phyloP scores from a whole-genome alignment of 768 basidiomycete species.

The Lanmaoa pseudosensibilis region DNA sequence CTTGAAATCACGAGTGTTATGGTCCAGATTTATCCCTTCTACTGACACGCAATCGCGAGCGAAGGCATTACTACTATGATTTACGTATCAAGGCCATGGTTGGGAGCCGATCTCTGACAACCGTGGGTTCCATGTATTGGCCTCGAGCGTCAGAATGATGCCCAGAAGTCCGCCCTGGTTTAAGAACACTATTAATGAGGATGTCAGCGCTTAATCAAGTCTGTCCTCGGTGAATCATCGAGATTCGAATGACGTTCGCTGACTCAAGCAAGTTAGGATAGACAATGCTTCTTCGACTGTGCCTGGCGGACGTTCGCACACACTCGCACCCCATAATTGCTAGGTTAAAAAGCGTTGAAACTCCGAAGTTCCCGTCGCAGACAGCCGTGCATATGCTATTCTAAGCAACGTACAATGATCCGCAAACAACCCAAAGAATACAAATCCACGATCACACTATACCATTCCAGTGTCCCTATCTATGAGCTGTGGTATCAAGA shows the following conservation, averaged over 20 bases:
- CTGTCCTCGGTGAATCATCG: constrained; percentile 20
- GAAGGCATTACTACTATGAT: not conserved
- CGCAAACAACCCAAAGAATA: constrained; percentile 22
- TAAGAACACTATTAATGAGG: constrained; percentile 10
- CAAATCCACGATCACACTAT: constrained; percentile 20
- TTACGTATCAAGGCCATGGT: constrained; percentile 8
- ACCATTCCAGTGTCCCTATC: constrained; percentile 22
- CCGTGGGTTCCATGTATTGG: constrained; percentile 12
- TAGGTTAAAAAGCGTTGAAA: constrained; percentile 17
- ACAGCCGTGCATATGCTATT: constrained; percentile 7
- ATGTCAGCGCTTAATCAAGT: not conserved
- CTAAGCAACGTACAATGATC: constrained; percentile 16
- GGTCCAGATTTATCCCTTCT: not conserved
- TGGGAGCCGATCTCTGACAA: not conserved
- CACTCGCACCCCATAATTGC: constrained; percentile 14
- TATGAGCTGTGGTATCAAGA: constrained; percentile 25
- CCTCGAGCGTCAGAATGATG: not conserved
- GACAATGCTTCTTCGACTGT: constrained; percentile 2
- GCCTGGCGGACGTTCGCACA: constrained; percentile 6
- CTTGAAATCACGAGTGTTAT: not conserved
- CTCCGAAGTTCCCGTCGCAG: constrained; percentile 15
- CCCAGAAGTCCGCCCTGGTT: not conserved
- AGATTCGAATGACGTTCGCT: constrained; percentile 14
- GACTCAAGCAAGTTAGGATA: not conserved
- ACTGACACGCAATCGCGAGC: not conserved